phyloP scores from a whole-genome alignment of 2,329 filamentous ascomycete genomes.

The Neofusicoccum sp. region DNA sequence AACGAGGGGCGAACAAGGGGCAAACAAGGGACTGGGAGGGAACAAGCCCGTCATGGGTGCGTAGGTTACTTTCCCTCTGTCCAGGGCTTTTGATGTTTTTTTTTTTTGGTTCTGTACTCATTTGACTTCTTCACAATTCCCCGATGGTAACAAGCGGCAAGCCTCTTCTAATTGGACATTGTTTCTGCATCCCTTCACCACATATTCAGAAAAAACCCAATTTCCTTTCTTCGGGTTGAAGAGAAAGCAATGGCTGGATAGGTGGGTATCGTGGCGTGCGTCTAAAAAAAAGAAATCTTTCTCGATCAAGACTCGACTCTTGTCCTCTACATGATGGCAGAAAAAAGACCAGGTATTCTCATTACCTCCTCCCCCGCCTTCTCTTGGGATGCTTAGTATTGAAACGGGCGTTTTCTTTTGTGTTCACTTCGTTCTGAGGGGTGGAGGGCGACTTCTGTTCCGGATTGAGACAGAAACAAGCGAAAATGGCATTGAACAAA shows the following conservation, averaged over 20 bases:
- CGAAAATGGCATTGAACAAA: no score
- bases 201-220: no score
- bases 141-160: no score
- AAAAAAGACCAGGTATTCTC: background rate
- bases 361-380: background rate
- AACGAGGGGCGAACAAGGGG: background rate
- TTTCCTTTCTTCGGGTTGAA: background rate
- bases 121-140: background rate
- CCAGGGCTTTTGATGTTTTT: background rate
- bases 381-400: background rate
- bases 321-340: background rate
- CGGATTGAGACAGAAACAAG: no score
- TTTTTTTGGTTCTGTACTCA: background rate
- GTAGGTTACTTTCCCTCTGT: background rate
- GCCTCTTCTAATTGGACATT: background rate
- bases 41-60: background rate
- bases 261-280: background rate
- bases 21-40: background rate
- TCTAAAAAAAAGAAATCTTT: background rate
- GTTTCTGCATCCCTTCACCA: no score
- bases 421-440: background rate
- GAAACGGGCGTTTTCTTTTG: background rate
- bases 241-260: no score
- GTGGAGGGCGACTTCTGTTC: no score
- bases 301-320: background rate